Percentiles rank a stretch among this genome's conserved stretches.
phyloP scores from a whole-genome alignment of 2,329 filamentous ascomycete genomes.

The Pseudogymnoascus sp. region DNA sequence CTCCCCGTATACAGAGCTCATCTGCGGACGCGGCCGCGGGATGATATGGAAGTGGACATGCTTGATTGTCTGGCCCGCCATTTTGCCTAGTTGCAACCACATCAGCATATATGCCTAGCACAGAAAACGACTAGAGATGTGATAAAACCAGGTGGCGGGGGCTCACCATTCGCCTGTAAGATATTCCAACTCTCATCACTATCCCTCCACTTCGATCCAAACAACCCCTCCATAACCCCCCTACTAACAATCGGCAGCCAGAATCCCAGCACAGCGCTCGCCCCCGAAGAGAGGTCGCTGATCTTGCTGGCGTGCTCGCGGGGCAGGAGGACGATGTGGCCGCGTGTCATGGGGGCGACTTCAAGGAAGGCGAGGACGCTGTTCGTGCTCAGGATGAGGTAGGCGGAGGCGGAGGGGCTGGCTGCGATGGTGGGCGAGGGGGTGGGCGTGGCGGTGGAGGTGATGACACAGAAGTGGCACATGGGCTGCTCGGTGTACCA shows the following conservation, averaged over 20 bases:
- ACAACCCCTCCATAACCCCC: slow-evolving; percentile 63
- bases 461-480: slow-evolving; percentile 57
- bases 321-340: slow-evolving; percentile 74
- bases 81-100: slow-evolving; percentile 43
- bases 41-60: slow-evolving; percentile 93
- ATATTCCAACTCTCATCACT: slow-evolving; percentile 61
- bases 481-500: slow-evolving; percentile 16
- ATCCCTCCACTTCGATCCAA: slow-evolving; percentile 39
- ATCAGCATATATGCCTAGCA: background rate
- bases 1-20: background rate
- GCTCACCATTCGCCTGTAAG: slow-evolving; percentile 77
- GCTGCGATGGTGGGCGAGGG: slow-evolving; percentile 30
- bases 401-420: slow-evolving; percentile 38
- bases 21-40: slow-evolving; percentile 44
- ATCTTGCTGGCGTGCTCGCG: slow-evolving; percentile 69
- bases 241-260: slow-evolving; percentile 64
- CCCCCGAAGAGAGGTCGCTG: slow-evolving; percentile 53
- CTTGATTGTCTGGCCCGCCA: slow-evolving; percentile 85
- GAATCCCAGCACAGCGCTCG: slow-evolving; percentile 57
- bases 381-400: slow-evolving; percentile 67
- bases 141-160: background rate
- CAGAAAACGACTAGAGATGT: background rate
- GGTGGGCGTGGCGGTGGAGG: slow-evolving; percentile 39
- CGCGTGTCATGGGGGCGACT: slow-evolving; percentile 73
- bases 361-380: slow-evolving; percentile 79